phyloP scores from a whole-genome alignment of 2,329 filamentous ascomycete species.

The Pseudogymnoascus sp. region DNA sequence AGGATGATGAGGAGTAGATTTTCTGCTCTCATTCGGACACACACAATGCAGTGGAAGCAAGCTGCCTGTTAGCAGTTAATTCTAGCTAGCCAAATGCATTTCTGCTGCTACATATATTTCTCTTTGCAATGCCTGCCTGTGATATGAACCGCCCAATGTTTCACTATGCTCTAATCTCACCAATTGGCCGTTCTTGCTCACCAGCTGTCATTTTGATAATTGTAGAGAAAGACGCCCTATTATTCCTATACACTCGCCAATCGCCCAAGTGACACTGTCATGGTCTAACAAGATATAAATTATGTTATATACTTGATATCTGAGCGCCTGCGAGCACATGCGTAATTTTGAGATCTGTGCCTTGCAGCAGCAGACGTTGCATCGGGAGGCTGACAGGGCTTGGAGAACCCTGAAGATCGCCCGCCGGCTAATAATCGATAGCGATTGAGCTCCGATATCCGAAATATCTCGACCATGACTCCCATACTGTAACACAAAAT shows the following conservation, averaged over 20 bases:
- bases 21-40: constrained; percentile 10
- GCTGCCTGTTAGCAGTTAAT: constrained; percentile 6
- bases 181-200: not conserved
- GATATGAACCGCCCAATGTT: not conserved
- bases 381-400: not conserved
- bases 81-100: constrained; percentile 6
- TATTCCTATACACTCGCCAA: not conserved
- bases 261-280: not conserved
- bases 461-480: not conserved
- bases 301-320: not conserved
- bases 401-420: constrained; percentile 1
- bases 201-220: not conserved
- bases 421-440: constrained; percentile 7
- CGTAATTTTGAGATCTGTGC: not conserved
- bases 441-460: constrained; percentile 6
- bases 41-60: constrained; percentile 1
- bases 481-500: not conserved
- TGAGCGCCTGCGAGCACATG: not conserved
- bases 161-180: not conserved
- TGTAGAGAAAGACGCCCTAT: not conserved
- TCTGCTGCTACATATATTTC: not conserved
- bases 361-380: not conserved
- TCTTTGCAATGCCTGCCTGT: not conserved
- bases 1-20: constrained; percentile 96
- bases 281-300: not conserved